Evolutionary conservation across 805 yeast genomes (phyloP).

Genomic region (Yamadazyma paraphyllophila): DNA sequence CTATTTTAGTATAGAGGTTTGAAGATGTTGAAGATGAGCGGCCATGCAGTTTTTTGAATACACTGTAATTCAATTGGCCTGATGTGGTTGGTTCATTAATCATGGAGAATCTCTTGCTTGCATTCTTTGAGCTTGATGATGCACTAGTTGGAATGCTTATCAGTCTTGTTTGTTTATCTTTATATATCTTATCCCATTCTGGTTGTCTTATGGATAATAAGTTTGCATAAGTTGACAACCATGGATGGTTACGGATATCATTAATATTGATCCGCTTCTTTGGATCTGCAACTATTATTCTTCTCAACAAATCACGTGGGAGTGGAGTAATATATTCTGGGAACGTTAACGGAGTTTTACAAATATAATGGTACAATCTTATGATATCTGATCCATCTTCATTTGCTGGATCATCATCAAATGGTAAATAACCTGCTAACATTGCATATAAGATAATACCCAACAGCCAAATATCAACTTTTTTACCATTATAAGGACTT

Average conservation of each 20-base stretch:
- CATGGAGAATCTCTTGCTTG: slow-evolving; percentile 46
- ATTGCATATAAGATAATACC: slow-evolving; percentile 95
- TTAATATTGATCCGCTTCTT: slow-evolving; percentile 64
- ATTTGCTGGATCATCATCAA: slow-evolving; percentile 95
- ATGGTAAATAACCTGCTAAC: slow-evolving; percentile 95
- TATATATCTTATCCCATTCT: slow-evolving; percentile 77
- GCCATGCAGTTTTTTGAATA: slow-evolving; percentile 20
- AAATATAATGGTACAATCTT: slow-evolving; percentile 85
- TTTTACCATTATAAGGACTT: slow-evolving; percentile 84
- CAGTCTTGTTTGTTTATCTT: slow-evolving; percentile 24
- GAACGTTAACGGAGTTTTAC: slow-evolving; percentile 87
- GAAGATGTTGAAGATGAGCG: slow-evolving; percentile 30
- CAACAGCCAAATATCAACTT: slow-evolving; percentile 96
- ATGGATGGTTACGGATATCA: slow-evolving; percentile 76
- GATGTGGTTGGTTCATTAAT: slow-evolving; percentile 38
- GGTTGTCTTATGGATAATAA: slow-evolving; percentile 80
- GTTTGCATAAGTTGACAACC: slow-evolving; percentile 83
- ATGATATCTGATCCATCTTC: slow-evolving; percentile 96
- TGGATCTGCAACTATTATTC: slow-evolving; percentile 84
- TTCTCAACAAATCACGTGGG: slow-evolving; percentile 86
- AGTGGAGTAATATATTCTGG: slow-evolving; percentile 90
- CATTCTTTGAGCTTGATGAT: slow-evolving; percentile 14
- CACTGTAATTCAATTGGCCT: slow-evolving; percentile 28
- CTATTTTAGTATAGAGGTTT: neutral
- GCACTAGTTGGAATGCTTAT: slow-evolving; percentile 8